Evolutionary conservation across 2,329 filamentous ascomycete genomes (phyloP), one percentile per base, ranked within the genome.

Genomic region (Colletotrichum tanaceti): DNA sequence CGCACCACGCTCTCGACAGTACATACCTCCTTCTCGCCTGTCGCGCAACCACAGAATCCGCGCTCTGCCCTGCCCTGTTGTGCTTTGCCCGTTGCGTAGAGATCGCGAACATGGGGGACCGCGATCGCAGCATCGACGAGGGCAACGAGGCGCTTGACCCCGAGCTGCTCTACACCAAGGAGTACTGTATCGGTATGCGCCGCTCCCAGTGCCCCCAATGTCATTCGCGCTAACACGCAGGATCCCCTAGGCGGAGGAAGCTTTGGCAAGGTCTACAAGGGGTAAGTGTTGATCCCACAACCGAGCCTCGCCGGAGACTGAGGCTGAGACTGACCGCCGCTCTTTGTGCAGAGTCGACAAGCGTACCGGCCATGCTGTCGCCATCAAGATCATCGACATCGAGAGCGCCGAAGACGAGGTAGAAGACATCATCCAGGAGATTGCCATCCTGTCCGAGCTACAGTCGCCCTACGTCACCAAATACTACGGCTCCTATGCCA

Each of bases 321-420:
- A 32, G 24, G 20, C 60, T 68, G 43, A 65, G 32, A 32, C 32
- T 35, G 32, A 35, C 32, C 32, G 32, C 75, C 24, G 13, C 5
- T n/a, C 35, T 22, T 18, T n/a, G 14, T 49, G 20, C 73, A 96
- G 92, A 68, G 93, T 98, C 73, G 95, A 98, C 82, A 97, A 96
- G 77, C 90, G 93, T 59, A 97, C 92, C 20, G 96, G 96, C 44
- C 92, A 97, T 76, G 91, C 95, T 14, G 96, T 99, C 58, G 96
- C 96, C 35, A 99, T 99, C 84, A 99, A 99, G 81, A 87, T 99
- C 75, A 98, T 99, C 79, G 96, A 99, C 76, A 96, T 99, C 73
- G 96, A 99, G 81, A 98, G 96, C 82, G 96, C 96, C 76, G 96
- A 99, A 81, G 96, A 99, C 79, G 96, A 99, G 82, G 95, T 99